Evolutionary conservation across 2,329 filamentous ascomycete genomes (phyloP), one percentile per base, ranked within the genome.

Genomic region (Aspergillus sp.): DNA sequence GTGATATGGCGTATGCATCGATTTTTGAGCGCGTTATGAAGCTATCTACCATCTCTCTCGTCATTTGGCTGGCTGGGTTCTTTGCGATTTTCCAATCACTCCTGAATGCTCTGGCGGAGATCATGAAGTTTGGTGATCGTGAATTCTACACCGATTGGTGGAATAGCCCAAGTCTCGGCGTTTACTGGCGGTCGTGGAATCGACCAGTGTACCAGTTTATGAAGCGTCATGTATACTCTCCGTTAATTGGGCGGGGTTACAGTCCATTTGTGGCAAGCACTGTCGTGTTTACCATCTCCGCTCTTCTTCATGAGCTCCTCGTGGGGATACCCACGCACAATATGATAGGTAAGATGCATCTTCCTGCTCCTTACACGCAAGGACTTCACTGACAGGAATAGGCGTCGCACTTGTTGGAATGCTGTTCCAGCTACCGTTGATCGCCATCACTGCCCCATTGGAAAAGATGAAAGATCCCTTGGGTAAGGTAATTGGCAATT

Each of bases 101-200:
- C 55, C 77, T 99, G 46, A 99, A 99, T 65, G 90, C 90, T 0
- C 77, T 97, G 17, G 93, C 93, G 3, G 94, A 99, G 71, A 77
- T 97, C 11, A 88, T 90, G 77, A 82, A 83, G 41, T 99, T 99
- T 65, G 94, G 88, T 16, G 94, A 99, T 69, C 84, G 94, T 26
- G 88, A 92, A 48, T 99, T 99, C 71, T 99, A 99, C 71, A 87
- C 89, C 35, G 91, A 96, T 66, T 99, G 94, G 94, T 99, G 94
- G 94, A 99, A 99, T 67, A 90, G 86, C 58, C 85, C 86, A 50
- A 91, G 86, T 59, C 79, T 97, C 6, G 89, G 92, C 32, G 82
- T 82, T 4, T 99, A 99, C 76, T 96, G 93, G 93, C 85, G 92
- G 19, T 89, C 87, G 1, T 99, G 94, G 94, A 99, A 99, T 75